Evolutionary conservation across 2,329 filamentous ascomycete species (phyloP).

Genomic region (Keithomyces neogunnii): DNA sequence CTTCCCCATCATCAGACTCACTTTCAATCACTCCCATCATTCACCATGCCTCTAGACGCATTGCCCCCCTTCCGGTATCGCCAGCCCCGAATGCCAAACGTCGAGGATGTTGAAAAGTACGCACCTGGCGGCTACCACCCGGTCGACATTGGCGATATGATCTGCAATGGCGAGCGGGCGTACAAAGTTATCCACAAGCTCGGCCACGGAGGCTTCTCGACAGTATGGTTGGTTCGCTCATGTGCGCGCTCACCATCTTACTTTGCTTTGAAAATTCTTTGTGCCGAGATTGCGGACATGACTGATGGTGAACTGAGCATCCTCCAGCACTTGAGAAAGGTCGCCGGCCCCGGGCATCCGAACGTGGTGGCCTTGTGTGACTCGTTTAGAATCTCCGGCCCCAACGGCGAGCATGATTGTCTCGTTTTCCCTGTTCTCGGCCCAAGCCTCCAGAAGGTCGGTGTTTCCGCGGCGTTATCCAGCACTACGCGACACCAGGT

Average conservation of each 20-base stretch:
- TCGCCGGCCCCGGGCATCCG: slow-evolving; percentile 6
- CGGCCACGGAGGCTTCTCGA: slow-evolving; percentile 11
- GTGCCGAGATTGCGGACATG: slow-evolving; percentile 3
- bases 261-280: slow-evolving; percentile 7
- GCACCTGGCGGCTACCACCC: slow-evolving; percentile 9
- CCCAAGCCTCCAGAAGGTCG: not conserved
- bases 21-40: no score
- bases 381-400: slow-evolving; percentile 5
- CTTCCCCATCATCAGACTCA: no score
- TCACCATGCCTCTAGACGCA: not conserved
- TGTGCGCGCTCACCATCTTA: not conserved
- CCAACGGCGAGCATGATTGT: slow-evolving; percentile 6
- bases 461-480: not conserved
- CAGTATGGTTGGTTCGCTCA: slow-evolving; percentile 8
- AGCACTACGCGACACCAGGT: slow-evolving; percentile 1
- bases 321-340: slow-evolving; percentile 1
- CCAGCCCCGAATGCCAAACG: slow-evolving; percentile 3
- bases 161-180: not conserved
- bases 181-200: slow-evolving; percentile 11
- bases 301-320: not conserved
- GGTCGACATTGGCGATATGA: slow-evolving; percentile 8
- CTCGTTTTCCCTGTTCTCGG: slow-evolving; percentile 4
- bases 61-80: slow-evolving; percentile 5
- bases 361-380: slow-evolving; percentile 3
- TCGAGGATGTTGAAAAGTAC: slow-evolving; percentile 8